These are phyloP conservation scores for Calocybe cyanea DNA, from an alignment of 768 basidiomycete genomes.

Conservation along the genomic window DNA sequence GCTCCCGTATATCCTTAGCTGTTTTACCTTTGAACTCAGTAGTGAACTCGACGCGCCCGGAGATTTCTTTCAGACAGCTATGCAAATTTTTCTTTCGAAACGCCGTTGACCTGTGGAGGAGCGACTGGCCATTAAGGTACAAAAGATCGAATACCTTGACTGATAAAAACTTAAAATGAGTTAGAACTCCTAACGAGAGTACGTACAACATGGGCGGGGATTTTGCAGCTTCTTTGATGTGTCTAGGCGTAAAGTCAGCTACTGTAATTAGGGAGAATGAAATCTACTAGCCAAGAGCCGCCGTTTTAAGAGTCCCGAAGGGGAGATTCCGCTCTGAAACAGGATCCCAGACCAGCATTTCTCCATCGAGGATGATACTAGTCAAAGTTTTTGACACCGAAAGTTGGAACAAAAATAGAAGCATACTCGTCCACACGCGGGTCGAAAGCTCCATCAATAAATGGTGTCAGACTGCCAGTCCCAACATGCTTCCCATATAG, in stretches of 20 bases:
- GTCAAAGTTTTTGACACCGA: neutral
- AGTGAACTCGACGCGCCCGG: slow-evolving; percentile 80
- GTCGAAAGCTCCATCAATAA: slow-evolving; percentile 75
- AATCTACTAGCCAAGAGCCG: slow-evolving; percentile 63
- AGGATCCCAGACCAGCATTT: slow-evolving; percentile 99
- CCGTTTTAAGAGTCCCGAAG: slow-evolving; percentile 92
- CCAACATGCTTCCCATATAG: slow-evolving; percentile 86
- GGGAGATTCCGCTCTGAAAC: slow-evolving; percentile 82
- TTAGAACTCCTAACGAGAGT: neutral
- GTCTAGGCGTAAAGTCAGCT: slow-evolving; percentile 37
- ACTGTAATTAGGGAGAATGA: neutral
- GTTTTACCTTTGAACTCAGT: slow-evolving; percentile 70
- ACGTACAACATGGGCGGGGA: slow-evolving; percentile 89
- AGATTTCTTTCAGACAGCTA: slow-evolving; percentile 60
- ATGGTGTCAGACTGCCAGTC: slow-evolving; percentile 84
- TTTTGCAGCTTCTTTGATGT: slow-evolving; percentile 65
- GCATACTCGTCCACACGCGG: slow-evolving; percentile 76
- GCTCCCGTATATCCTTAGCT: slow-evolving; percentile 73
- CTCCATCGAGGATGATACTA: slow-evolving; percentile 93
- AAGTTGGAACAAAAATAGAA: neutral
- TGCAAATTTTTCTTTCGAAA: slow-evolving; percentile 79
- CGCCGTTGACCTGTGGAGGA: slow-evolving; percentile 66
- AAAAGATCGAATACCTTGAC: slow-evolving; percentile 97
- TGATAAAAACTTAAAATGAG: slow-evolving; percentile 24
- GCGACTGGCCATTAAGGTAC: slow-evolving; percentile 79